These are phyloP conservation scores for Oryza nivara DNA, from an alignment of 176 grass and related monocot genomes.

Conservation along the genomic window DNA sequence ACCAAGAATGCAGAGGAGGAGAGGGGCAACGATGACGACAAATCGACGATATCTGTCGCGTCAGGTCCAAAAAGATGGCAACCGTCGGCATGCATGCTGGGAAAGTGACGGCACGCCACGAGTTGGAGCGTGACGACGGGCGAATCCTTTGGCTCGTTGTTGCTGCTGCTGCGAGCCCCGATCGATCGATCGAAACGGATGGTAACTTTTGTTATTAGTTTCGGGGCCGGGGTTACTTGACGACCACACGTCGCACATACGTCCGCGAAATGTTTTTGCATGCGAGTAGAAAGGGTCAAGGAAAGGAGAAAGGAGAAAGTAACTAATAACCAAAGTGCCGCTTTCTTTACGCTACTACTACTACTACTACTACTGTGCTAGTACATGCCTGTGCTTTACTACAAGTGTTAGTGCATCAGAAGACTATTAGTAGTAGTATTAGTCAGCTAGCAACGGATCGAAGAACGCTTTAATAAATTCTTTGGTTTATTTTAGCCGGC, in stretches of 20 bases:
- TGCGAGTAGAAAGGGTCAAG: conserved; percentile 2
- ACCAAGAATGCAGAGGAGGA: neutral
- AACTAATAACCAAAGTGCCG: neutral
- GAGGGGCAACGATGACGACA: neutral
- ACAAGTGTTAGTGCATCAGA: neutral
- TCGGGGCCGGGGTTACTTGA: neutral
- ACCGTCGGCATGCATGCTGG: neutral
- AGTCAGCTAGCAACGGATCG: neutral
- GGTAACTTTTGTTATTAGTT: neutral
- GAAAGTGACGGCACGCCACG: conserved; percentile 18
- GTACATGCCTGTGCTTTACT: conserved; percentile 18
- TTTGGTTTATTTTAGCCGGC: neutral
- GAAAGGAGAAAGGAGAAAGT: conserved; percentile 22
- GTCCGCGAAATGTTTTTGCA: neutral
- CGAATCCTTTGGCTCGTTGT: neutral
- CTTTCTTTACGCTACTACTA: neutral
- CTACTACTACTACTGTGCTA: too few species aligned
- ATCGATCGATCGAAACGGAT: too few species aligned
- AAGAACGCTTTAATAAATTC: neutral
- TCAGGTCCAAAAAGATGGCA: conserved; percentile 19
- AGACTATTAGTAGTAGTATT: neutral
- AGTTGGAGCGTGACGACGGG: neutral
- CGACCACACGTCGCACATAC: neutral
- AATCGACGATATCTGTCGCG: neutral
- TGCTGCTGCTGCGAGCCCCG: neutral